Evolutionary conservation across 2,329 filamentous ascomycete species (phyloP).

Genomic region (Amesomyces nigricolor): DNA sequence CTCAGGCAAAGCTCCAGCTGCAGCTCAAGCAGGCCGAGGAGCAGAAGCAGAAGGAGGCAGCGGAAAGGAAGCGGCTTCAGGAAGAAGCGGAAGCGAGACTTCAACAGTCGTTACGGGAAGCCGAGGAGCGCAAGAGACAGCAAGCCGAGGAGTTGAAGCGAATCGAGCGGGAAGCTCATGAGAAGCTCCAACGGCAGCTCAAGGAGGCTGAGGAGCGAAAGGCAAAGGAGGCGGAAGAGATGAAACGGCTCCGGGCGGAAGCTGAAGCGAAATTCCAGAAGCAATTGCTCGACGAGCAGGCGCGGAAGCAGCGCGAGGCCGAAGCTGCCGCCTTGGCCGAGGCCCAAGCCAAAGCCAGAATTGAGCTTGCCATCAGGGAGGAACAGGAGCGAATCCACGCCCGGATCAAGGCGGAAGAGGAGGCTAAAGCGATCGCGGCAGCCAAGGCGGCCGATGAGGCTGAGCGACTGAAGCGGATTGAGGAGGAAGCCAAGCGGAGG

Average conservation of each 20-base stretch:
- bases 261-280: no score
- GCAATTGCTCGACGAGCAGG: no score
- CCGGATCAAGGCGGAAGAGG: slow-evolving; percentile 37
- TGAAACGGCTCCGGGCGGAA: no score
- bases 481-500: slow-evolving; percentile 32
- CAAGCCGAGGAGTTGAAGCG: no score
- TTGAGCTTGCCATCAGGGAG: slow-evolving; percentile 40
- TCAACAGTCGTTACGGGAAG: slow-evolving; percentile 35
- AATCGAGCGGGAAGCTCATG: slow-evolving; percentile 32
- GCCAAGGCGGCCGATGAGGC: slow-evolving; percentile 41
- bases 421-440: slow-evolving; percentile 44
- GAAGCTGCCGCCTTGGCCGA: slow-evolving; percentile 26
- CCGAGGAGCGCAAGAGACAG: slow-evolving; percentile 31
- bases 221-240: no score
- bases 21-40: slow-evolving; percentile 36
- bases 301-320: slow-evolving; percentile 37
- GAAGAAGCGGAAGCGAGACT: slow-evolving; percentile 34
- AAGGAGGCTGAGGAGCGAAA: slow-evolving; percentile 29
- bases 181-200: slow-evolving; percentile 35
- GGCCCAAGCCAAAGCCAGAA: slow-evolving; percentile 38
- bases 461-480: slow-evolving; percentile 35
- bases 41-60: slow-evolving; percentile 29
- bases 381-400: slow-evolving; percentile 45
- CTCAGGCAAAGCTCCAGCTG: slow-evolving; percentile 42
- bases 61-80: slow-evolving; percentile 29